phyloP scores from a whole-genome alignment of 345 rosid species.

The Turritis glabra region DNA sequence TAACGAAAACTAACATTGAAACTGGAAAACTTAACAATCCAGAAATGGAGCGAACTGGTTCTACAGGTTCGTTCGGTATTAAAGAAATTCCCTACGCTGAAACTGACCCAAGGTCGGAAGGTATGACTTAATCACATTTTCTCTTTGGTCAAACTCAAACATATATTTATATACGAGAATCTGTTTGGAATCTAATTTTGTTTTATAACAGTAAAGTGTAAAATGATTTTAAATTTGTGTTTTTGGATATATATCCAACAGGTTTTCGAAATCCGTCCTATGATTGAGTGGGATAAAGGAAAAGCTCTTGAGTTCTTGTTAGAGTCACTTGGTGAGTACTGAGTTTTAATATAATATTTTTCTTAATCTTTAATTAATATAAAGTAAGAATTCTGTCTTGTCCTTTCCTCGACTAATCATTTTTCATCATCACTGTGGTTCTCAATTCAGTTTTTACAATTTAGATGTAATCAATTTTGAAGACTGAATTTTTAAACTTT shows the following conservation, averaged over 20 bases:
- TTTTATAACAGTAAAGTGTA: not conserved
- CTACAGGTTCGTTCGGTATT: slow-evolving; percentile 64
- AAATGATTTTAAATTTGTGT: not conserved
- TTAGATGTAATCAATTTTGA: not conserved
- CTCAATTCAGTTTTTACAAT: not conserved
- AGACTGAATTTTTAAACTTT: slow-evolving; percentile 13
- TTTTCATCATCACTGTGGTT: slow-evolving; percentile 17
- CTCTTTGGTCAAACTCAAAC: not conserved
- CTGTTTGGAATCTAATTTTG: not conserved
- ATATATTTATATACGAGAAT: not conserved
- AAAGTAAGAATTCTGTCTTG: slow-evolving; percentile 3
- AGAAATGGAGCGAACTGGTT: slow-evolving; percentile 83
- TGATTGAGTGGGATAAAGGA: slow-evolving; percentile 93
- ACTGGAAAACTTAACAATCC: not conserved
- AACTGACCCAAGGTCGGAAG: slow-evolving; percentile 81
- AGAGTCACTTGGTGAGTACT: slow-evolving; percentile 75
- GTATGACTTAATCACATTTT: slow-evolving; percentile 41
- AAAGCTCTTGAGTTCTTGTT: slow-evolving; percentile 91
- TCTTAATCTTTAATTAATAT: not conserved
- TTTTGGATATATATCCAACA: slow-evolving; percentile 31
- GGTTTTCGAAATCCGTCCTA: slow-evolving; percentile 93
- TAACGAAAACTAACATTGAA: not conserved
- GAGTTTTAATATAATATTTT: not conserved
- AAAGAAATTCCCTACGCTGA: slow-evolving; percentile 64
- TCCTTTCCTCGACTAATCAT: slow-evolving; percentile 30